These are phyloP conservation scores for Ogataea parapolymorpha DNA, from an alignment of 805 yeast genomes.

Conservation along the genomic window DNA sequence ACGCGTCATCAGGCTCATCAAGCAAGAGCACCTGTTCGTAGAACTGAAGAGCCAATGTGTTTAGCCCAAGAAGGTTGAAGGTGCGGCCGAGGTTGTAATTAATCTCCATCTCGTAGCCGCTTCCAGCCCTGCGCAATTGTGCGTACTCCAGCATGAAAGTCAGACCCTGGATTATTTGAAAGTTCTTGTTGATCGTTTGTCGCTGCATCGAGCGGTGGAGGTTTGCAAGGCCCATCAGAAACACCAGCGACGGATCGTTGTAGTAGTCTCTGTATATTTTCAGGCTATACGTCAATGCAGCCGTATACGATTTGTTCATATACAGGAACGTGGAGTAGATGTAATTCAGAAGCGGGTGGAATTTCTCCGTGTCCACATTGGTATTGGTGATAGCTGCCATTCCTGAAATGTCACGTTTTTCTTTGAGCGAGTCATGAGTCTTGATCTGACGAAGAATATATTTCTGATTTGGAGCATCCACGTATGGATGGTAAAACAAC, in stretches of 20 bases:
- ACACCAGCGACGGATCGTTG: constrained; percentile 74
- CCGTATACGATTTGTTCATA: constrained; percentile 75
- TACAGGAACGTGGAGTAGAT: constrained; percentile 79
- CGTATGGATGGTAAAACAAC: constrained; percentile 37
- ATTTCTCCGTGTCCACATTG: constrained; percentile 43
- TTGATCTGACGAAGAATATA: constrained; percentile 85
- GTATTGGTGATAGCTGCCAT: constrained; percentile 71
- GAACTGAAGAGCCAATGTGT: constrained; percentile 66
- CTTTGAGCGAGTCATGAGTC: constrained; percentile 73
- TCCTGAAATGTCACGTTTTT: constrained; percentile 58
- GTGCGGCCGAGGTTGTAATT: constrained; percentile 80
- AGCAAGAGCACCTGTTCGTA: constrained; percentile 63
- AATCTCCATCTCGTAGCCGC: constrained; percentile 59
- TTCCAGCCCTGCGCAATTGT: constrained; percentile 34
- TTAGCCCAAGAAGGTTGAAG: constrained; percentile 79
- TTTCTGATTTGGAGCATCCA: constrained; percentile 83
- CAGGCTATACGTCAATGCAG: constrained; percentile 74
- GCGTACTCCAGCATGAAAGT: constrained; percentile 73
- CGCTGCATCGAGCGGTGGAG: constrained; percentile 91
- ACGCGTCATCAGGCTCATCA: constrained; percentile 40
- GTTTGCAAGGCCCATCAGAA: constrained; percentile 75
- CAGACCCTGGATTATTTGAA: constrained; percentile 84
- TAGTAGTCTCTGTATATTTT: constrained; percentile 66
- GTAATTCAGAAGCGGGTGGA: constrained; percentile 59
- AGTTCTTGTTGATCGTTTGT: constrained; percentile 77